Evolutionary conservation across 2,329 filamentous ascomycete species (phyloP).

Genomic region (Eutypella sp.): DNA sequence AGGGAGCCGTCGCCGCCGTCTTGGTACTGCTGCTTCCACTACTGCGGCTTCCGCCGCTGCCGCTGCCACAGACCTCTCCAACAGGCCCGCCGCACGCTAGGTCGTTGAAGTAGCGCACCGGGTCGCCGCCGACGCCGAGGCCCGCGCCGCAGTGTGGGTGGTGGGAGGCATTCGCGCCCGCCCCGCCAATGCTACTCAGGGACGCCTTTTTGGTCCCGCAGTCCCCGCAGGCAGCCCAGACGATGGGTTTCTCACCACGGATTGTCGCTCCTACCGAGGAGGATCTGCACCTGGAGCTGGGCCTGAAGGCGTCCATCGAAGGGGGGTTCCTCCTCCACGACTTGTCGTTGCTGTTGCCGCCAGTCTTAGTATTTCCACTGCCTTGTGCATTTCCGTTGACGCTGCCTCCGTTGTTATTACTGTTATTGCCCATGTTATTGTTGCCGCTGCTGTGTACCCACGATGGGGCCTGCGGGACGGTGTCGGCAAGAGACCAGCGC

Average conservation of each 20-base stretch:
- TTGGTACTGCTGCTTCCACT: slow-evolving; percentile 5
- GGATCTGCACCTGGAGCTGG: too few species aligned
- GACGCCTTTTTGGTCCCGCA: slow-evolving; percentile 23
- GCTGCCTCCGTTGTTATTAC: too few species aligned
- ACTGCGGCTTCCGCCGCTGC: background rate
- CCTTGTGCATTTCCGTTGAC: too few species aligned
- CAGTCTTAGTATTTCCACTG: too few species aligned
- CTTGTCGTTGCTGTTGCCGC: too few species aligned
- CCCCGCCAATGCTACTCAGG: slow-evolving; percentile 11
- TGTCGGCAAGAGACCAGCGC: slow-evolving; percentile 25
- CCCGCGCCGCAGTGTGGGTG: slow-evolving; percentile 19
- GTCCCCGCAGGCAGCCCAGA: slow-evolving; percentile 29
- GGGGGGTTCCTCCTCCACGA: too few species aligned
- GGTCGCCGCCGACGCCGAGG: slow-evolving; percentile 17
- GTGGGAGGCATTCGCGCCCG: slow-evolving; percentile 6
- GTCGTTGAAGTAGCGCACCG: slow-evolving; percentile 27
- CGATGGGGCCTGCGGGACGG: slow-evolving; percentile 11
- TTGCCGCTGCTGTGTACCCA: background rate
- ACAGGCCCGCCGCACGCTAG: slow-evolving; percentile 12
- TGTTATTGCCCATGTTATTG: background rate
- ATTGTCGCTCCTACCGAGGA: too few species aligned
- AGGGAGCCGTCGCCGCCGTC: background rate
- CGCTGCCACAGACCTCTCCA: background rate
- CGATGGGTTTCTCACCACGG: too few species aligned
- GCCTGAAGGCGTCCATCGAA: too few species aligned